Evolutionary conservation across 1,284 basidiomycete species (phyloP).

Genomic region (Xerocomus amazonicus): DNA sequence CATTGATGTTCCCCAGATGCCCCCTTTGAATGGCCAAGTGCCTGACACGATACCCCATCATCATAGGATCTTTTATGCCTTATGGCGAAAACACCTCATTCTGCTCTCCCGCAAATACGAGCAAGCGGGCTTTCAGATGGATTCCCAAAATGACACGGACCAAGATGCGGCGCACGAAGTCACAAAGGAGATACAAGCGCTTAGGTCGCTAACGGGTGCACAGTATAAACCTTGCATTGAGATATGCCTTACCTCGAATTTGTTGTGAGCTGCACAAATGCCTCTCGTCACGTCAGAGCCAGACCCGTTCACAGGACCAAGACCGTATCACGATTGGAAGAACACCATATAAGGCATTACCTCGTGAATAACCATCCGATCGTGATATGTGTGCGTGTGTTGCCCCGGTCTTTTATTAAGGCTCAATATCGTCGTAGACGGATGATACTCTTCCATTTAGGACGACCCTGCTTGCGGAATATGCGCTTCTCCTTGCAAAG

Average conservation of each 20-base stretch:
- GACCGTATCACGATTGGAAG: constrained; percentile 59
- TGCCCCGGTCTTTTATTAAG: background rate
- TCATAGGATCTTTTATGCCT: constrained; percentile 22
- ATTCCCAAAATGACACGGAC: constrained; percentile 12
- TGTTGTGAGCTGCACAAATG: constrained; percentile 48
- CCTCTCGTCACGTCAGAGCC: background rate
- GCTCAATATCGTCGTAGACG: constrained; percentile 46
- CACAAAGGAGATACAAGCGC: constrained; percentile 23
- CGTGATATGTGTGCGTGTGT: constrained; percentile 63
- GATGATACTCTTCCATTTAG: constrained; percentile 77
- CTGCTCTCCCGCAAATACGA: constrained; percentile 19
- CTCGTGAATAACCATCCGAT: constrained; percentile 64
- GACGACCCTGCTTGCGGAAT: constrained; percentile 69
- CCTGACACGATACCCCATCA: constrained; percentile 23
- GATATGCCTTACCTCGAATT: constrained; percentile 79
- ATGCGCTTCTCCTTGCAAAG: constrained; percentile 69
- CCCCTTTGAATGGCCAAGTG: constrained; percentile 14
- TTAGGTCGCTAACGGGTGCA: constrained; percentile 12
- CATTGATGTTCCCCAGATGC: constrained; percentile 18
- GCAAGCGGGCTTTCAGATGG: constrained; percentile 10
- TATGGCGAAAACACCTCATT: constrained; percentile 27
- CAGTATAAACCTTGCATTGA: constrained; percentile 63
- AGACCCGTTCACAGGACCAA: constrained; percentile 50
- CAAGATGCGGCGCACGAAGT: constrained; percentile 25
- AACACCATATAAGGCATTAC: constrained; percentile 71